Evolutionary conservation across 208 protist species (phyloP).

Genomic region (Trypanosoma scelopori): DNA sequence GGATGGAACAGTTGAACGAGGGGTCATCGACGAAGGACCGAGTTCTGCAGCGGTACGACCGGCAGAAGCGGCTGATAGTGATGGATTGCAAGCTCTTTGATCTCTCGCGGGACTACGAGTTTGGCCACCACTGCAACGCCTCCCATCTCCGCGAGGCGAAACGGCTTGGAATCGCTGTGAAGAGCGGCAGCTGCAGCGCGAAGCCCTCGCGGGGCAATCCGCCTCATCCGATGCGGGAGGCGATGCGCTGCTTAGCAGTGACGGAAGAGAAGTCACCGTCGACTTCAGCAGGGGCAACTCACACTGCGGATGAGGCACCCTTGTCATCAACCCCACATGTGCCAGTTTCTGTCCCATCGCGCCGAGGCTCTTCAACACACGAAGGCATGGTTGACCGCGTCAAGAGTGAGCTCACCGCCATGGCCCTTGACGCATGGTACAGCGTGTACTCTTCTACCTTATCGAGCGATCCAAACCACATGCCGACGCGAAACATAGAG

Average conservation of each 20-base stretch:
- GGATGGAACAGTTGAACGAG: conserved; percentile 73
- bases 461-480: conserved; percentile 50
- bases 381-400: conserved; percentile 34
- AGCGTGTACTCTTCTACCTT: conserved; percentile 76
- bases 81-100: conserved; percentile 80
- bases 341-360: neutral
- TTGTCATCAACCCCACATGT: neutral
- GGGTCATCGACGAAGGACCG: conserved; percentile 53
- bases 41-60: conserved; percentile 33
- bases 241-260: conserved; percentile 15
- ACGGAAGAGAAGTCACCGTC: neutral
- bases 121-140: conserved; percentile 65
- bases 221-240: conserved; percentile 58
- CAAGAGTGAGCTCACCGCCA: conserved; percentile 59
- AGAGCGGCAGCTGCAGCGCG: neutral
- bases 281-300: neutral
- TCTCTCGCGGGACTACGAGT: conserved; percentile 69
- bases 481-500: conserved; percentile 60
- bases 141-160: conserved; percentile 70
- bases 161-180: conserved; percentile 33
- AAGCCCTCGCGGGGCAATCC: conserved; percentile 26
- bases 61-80: conserved; percentile 72
- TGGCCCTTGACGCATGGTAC: conserved; percentile 89
- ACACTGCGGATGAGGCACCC: neutral
- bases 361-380: neutral